phyloP scores from a whole-genome alignment of 495 filamentous ascomycete species.

The Hypoxylon intermedium region DNA sequence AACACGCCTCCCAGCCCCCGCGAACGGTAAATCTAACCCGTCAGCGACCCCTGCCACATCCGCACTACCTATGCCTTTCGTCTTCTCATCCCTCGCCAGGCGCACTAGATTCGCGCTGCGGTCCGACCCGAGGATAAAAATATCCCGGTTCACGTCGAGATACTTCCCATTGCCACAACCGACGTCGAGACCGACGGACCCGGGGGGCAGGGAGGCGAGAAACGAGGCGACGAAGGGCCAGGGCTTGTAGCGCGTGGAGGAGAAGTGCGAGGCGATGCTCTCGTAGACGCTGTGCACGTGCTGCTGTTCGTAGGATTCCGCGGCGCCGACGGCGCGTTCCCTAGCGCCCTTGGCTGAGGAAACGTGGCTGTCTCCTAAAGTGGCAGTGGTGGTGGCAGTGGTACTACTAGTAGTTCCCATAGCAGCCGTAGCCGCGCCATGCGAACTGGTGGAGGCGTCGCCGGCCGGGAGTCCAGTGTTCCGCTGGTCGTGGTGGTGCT shows the following conservation, averaged over 20 bases:
- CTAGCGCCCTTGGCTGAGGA: not conserved
- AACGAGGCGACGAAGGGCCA: constrained; percentile 93
- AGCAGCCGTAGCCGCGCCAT: constrained; percentile 29
- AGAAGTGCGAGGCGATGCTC: constrained; percentile 93
- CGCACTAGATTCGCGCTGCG: constrained; percentile 77
- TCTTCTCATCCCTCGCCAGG: constrained; percentile 64
- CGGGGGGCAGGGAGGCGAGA: constrained; percentile 68
- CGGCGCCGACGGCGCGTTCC: constrained; percentile 16
- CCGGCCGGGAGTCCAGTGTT: not conserved
- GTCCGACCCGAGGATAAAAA: constrained; percentile 89
- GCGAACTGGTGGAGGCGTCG: constrained; percentile 23
- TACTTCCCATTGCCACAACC: constrained; percentile 99
- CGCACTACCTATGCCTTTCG: constrained; percentile 9
- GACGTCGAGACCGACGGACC: constrained; percentile 87
- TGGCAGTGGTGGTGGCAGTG: too few relatives aligned
- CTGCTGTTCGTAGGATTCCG: constrained; percentile 73
- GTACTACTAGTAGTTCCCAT: too few relatives aligned
- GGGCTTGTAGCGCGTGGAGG: constrained; percentile 93
- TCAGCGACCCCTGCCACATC: constrained; percentile 68
- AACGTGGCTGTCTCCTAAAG: constrained; percentile 10
- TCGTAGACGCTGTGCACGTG: constrained; percentile 96
- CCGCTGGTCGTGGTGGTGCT: constrained; percentile 11
- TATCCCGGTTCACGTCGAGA: constrained; percentile 74
- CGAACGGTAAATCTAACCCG: constrained; percentile 72
- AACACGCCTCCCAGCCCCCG: constrained; percentile 66